A percentile compares a stretch with the other conserved stretches of the same genome.
These are phyloP conservation scores for Eutrema yunnanense DNA, from an alignment of 345 rosid species.

Conservation along the genomic window DNA sequence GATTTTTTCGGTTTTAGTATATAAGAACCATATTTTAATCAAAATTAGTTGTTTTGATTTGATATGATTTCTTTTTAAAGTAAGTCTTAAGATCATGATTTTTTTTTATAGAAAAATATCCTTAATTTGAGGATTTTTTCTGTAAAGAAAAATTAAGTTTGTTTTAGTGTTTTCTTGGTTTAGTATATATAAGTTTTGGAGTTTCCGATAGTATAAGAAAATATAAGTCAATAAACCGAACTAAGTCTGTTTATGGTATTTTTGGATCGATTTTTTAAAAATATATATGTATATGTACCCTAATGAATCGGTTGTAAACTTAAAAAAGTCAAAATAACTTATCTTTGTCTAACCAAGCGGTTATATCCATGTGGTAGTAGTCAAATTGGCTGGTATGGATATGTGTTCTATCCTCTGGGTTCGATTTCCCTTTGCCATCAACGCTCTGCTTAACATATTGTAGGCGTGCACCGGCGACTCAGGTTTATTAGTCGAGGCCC, in stretches of 20 bases:
- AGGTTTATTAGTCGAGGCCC: too few relatives aligned
- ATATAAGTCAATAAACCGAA: neutral
- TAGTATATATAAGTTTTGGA: neutral
- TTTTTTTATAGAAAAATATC: neutral
- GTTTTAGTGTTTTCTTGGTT: conserved; percentile 1
- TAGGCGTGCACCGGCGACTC: too few relatives aligned
- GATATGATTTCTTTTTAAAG: neutral
- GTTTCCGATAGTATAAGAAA: neutral
- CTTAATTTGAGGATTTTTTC: neutral
- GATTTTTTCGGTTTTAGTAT: neutral
- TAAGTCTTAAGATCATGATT: neutral
- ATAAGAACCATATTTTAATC: neutral
- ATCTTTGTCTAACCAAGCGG: too few relatives aligned
- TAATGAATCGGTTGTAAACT: neutral
- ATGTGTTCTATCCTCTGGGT: too few relatives aligned
- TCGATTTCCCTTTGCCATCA: too few relatives aligned
- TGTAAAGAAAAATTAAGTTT: neutral
- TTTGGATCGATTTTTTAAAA: too few relatives aligned
- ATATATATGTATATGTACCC: neutral
- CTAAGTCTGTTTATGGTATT: neutral
- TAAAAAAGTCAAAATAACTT: neutral
- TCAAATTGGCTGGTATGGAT: too few relatives aligned
- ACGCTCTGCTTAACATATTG: too few relatives aligned
- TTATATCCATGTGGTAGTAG: too few relatives aligned
- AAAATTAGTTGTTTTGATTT: conserved; percentile 14